Evolutionary conservation across 1,284 basidiomycete species (phyloP).

Genomic region (Pisolithus thermaeus): DNA sequence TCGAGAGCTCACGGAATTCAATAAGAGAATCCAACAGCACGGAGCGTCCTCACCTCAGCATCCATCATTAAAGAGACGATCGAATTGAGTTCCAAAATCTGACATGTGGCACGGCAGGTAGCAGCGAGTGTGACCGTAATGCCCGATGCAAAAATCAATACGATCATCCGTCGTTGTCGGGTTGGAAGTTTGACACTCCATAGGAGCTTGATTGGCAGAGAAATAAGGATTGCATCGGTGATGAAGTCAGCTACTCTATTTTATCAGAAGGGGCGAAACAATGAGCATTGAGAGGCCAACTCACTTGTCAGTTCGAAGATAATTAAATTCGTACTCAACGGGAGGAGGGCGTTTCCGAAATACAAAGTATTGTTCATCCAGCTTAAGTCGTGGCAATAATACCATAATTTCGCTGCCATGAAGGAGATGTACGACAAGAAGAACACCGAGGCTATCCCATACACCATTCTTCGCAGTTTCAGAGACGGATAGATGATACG

Average conservation of each 20-base stretch:
- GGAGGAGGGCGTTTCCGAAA: not conserved
- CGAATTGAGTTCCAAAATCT: slow-evolving; percentile 5
- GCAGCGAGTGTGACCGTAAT: slow-evolving; percentile 15
- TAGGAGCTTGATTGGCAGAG: slow-evolving; percentile 18
- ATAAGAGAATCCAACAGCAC: no score
- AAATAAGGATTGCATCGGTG: slow-evolving; percentile 14
- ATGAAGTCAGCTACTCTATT: slow-evolving; percentile 14
- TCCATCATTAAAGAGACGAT: slow-evolving; percentile 14
- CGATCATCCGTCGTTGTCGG: slow-evolving; percentile 22
- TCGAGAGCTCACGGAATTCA: not conserved
- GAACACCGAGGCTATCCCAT: slow-evolving; percentile 7
- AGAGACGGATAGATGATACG: slow-evolving; percentile 10
- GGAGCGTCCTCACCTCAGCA: slow-evolving; percentile 9
- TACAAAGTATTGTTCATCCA: not conserved
- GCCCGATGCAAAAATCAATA: slow-evolving; percentile 20
- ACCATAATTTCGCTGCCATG: not conserved
- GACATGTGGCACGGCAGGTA: slow-evolving; percentile 16
- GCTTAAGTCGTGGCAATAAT: not conserved
- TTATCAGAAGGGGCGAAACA: not conserved
- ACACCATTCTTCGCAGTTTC: slow-evolving; percentile 10
- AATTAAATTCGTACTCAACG: not conserved
- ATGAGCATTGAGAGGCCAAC: not conserved
- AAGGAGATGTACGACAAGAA: not conserved
- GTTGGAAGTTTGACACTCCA: slow-evolving; percentile 19
- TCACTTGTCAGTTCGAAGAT: slow-evolving; percentile 4